Evolutionary conservation across 495 filamentous ascomycete species (phyloP).

Genomic region (Penicillium waksmanii): DNA sequence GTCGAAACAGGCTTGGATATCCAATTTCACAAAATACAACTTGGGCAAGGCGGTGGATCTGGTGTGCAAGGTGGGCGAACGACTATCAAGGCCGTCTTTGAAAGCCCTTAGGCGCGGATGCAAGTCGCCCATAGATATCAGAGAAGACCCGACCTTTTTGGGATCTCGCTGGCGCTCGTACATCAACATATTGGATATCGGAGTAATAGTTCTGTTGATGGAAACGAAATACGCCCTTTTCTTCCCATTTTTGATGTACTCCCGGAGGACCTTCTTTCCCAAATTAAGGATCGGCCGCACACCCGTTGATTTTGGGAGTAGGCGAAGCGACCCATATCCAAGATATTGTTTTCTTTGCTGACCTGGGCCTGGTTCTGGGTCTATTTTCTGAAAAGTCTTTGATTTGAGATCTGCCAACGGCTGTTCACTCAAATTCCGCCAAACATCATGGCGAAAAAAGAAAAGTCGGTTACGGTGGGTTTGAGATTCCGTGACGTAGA

Average conservation of each 20-base stretch:
- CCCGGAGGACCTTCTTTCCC: conserved; percentile 59
- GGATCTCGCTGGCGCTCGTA: conserved; percentile 74
- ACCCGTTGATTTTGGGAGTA: conserved; percentile 74
- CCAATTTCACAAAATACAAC: conserved; percentile 87
- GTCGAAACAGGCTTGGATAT: conserved; percentile 92
- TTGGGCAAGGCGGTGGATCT: conserved; percentile 15
- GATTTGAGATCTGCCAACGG: conserved; percentile 69
- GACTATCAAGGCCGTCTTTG: conserved; percentile 36
- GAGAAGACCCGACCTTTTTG: conserved; percentile 66
- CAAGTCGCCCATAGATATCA: conserved; percentile 83
- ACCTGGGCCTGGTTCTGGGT: conserved; percentile 54
- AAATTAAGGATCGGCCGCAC: conserved; percentile 88
- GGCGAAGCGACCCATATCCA: conserved; percentile 77
- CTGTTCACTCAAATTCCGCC: conserved; percentile 75
- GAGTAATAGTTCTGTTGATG: conserved; percentile 80
- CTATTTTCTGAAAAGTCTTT: conserved; percentile 81
- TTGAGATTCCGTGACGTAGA: conserved; percentile 93
- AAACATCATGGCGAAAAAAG: conserved; percentile 94
- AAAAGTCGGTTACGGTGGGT: conserved; percentile 80
- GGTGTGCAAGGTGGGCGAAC: background rate
- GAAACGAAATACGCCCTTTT: conserved; percentile 61
- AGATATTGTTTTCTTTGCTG: conserved; percentile 65
- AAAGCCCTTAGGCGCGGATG: conserved; percentile 76
- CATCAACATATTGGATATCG: conserved; percentile 74
- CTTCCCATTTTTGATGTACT: conserved; percentile 46